These are phyloP conservation scores for Pinus taeda DNA, from an alignment of 75 land plant genomes.

Conservation along the genomic window DNA sequence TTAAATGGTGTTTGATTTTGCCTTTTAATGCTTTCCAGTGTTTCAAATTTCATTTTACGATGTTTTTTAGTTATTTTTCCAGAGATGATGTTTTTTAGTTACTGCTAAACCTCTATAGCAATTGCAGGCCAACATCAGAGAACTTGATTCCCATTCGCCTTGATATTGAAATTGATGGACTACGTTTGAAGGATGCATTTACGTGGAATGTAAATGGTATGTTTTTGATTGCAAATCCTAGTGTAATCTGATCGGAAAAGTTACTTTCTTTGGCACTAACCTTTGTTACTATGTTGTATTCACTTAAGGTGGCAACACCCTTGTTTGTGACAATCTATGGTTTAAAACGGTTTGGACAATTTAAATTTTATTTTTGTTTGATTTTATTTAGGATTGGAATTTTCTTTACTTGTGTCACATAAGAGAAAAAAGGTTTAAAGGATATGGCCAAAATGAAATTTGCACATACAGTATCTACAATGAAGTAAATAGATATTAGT, in stretches of 20 bases:
- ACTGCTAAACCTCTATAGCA: too few species aligned
- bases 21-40: too few species aligned
- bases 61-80: too few species aligned
- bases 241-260: background rate
- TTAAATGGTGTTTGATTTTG: too few species aligned
- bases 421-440: background rate
- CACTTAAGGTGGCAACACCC: background rate
- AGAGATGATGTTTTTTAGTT: too few species aligned
- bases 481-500: conserved; percentile 4
- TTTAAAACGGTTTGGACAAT: background rate
- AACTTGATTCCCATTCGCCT: conserved; percentile 81
- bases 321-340: background rate
- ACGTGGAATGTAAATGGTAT: conserved; percentile 86
- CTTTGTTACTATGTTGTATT: background rate
- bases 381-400: background rate
- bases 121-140: conserved; percentile 3
- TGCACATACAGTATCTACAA: background rate
- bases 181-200: conserved; percentile 71
- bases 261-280: background rate
- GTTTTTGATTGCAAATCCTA: conserved; percentile 1
- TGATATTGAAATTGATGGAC: conserved; percentile 80
- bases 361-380: background rate
- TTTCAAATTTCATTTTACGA: too few species aligned
- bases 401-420: background rate
- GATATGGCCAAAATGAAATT: background rate